phyloP scores from a whole-genome alignment of 169 alveolate genomes.

The Eimeria tenella region DNA sequence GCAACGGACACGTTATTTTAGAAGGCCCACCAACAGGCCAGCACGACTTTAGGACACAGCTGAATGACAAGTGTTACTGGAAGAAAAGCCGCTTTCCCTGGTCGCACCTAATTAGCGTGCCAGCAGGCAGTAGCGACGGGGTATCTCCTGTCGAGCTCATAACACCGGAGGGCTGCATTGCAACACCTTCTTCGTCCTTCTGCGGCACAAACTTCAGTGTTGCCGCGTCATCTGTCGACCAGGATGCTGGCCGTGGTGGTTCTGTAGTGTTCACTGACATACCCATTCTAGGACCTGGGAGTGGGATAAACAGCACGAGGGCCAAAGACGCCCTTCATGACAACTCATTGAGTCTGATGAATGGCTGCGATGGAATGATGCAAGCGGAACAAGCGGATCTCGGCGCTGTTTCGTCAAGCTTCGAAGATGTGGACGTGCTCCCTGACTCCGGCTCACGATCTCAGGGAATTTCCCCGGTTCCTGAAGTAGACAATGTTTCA shows the following conservation, averaged over 20 bases:
- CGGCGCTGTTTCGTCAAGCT: not conserved
- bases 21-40: conserved; percentile 53
- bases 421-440: conserved; percentile 30
- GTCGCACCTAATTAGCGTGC: conserved; percentile 64
- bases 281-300: conserved; percentile 14
- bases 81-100: conserved; percentile 49
- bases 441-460: conserved; percentile 4
- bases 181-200: conserved; percentile 40
- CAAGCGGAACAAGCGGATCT: not conserved
- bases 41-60: conserved; percentile 58
- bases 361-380: not conserved
- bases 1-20: conserved; percentile 83
- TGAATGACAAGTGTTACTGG: conserved; percentile 59
- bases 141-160: conserved; percentile 20
- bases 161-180: not conserved
- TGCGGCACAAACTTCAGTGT: conserved; percentile 32
- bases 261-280: conserved; percentile 20
- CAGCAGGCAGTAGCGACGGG: conserved; percentile 2
- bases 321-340: not conserved
- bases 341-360: not conserved
- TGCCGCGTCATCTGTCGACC: conserved; percentile 17
- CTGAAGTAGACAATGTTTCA: not conserved
- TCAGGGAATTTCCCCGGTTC: conserved; percentile 1
- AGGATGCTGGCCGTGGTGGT: conserved; percentile 11
- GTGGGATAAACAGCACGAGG: not conserved